A percentile compares a stretch with the other conserved stretches of the same genome.
These are phyloP conservation scores for Candolleomyces eurysporus DNA, from an alignment of 768 basidiomycete genomes.

Conservation along the genomic window DNA sequence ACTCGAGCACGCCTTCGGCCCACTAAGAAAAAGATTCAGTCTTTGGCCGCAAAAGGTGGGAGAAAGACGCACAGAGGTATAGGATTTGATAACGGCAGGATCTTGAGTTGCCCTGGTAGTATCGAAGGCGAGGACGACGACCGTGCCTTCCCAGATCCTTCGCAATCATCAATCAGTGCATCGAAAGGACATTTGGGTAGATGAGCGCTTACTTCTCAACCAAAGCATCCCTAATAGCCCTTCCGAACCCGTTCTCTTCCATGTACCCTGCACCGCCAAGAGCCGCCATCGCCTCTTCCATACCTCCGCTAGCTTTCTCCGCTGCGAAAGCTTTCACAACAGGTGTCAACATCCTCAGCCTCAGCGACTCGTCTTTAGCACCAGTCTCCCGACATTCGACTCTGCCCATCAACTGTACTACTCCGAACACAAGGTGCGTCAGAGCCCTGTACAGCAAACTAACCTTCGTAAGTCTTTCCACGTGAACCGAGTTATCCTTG, in stretches of 20 bases:
- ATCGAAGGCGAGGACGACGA: constrained; percentile 67
- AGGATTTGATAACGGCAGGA: constrained; percentile 41
- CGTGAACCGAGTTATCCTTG: constrained; percentile 57
- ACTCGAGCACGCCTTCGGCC: constrained; percentile 42
- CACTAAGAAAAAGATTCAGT: constrained; percentile 41
- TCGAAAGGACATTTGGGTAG: neutral
- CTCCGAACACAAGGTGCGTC: constrained; percentile 60
- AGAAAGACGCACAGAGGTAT: constrained; percentile 42
- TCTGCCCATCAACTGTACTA: constrained; percentile 56
- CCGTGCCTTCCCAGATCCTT: constrained; percentile 79
- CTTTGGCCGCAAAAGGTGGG: neutral
- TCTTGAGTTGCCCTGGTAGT: constrained; percentile 54
- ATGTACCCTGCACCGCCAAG: constrained; percentile 82
- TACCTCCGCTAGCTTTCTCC: constrained; percentile 57
- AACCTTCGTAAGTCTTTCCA: constrained; percentile 59
- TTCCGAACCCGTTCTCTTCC: constrained; percentile 75
- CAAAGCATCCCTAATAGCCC: constrained; percentile 63
- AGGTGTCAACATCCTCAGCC: constrained; percentile 66
- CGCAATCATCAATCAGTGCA: neutral
- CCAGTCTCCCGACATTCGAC: constrained; percentile 52
- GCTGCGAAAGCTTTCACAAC: constrained; percentile 69
- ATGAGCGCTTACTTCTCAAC: constrained; percentile 57
- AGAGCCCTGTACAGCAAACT: constrained; percentile 65
- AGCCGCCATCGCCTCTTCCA: constrained; percentile 73
- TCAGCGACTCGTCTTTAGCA: constrained; percentile 43